These are phyloP conservation scores for Mytilinidion resinicola DNA, from an alignment of 495 filamentous ascomycete genomes.

Conservation along the genomic window DNA sequence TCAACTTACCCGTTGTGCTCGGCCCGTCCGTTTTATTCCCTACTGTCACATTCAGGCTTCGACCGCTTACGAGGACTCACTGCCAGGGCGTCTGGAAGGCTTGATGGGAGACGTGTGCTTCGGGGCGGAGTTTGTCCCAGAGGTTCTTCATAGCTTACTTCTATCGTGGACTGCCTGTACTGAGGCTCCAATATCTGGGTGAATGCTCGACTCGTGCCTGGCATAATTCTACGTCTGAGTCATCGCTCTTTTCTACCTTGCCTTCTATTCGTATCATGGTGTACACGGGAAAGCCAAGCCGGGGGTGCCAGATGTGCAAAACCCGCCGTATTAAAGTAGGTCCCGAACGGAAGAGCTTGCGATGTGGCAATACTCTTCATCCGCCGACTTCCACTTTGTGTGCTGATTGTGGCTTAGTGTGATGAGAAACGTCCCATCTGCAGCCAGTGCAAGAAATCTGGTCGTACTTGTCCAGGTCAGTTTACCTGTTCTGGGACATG, in stretches of 20 bases:
- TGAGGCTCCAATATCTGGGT: not conserved
- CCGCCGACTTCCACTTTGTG: not conserved
- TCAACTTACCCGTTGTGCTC: not conserved
- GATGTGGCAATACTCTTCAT: slow-evolving; percentile 2
- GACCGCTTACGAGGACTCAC: not conserved
- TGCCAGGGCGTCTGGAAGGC: not conserved
- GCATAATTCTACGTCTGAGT: not conserved
- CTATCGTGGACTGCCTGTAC: not conserved
- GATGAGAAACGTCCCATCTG: slow-evolving; percentile 32
- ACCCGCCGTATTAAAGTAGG: slow-evolving; percentile 32
- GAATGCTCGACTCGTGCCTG: not conserved
- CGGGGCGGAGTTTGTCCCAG: not conserved
- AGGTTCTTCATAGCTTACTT: not conserved
- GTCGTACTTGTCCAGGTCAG: slow-evolving; percentile 26
- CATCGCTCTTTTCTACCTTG: not conserved
- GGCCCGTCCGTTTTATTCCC: not conserved
- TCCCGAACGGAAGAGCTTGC: slow-evolving; percentile 2
- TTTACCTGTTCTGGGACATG: too few relatives aligned
- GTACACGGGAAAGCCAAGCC: slow-evolving; percentile 32
- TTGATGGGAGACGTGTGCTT: slow-evolving; percentile 2
- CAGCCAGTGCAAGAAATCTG: slow-evolving; percentile 27
- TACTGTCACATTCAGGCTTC: not conserved
- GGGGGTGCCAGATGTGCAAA: slow-evolving; percentile 32
- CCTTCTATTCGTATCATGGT: slow-evolving; percentile 21
- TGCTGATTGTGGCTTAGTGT: slow-evolving; percentile 25